phyloP scores from a whole-genome alignment of 805 yeast species.

The Sungouiozyma ichnusensis region DNA sequence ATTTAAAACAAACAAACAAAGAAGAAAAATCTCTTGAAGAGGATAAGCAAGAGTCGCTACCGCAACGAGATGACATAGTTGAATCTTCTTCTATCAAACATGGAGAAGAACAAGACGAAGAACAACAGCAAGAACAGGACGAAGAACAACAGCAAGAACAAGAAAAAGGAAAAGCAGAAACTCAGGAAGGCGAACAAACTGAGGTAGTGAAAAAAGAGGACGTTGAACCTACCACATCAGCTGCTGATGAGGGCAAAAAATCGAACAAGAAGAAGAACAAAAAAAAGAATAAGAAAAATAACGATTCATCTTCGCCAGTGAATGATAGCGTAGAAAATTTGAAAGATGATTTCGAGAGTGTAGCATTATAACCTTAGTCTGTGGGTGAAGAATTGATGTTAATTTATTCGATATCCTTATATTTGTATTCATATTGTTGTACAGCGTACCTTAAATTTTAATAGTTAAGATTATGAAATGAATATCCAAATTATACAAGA shows the following conservation, averaged over 20 bases:
- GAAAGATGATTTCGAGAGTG: conserved; percentile 23
- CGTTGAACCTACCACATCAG: conserved; percentile 1
- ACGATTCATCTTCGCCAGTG: neutral
- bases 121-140: conserved; percentile 1
- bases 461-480: neutral
- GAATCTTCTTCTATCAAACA: neutral
- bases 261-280: neutral
- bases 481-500: neutral
- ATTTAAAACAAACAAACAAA: conserved; percentile 4
- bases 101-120: conserved; percentile 3
- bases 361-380: conserved; percentile 15
- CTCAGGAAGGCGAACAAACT: neutral
- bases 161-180: conserved; percentile 1
- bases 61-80: conserved; percentile 3
- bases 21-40: conserved; percentile 6
- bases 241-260: neutral
- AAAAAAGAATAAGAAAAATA: conserved; percentile 1
- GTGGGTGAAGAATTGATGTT: neutral
- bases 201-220: neutral
- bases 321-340: conserved; percentile 7
- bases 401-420: neutral
- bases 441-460: neutral
- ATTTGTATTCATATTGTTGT: neutral
- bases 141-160: conserved; percentile 4
- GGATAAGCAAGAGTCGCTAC: conserved; percentile 2